Base-by-base conservation (phyloP, 306 rosid genomes). In the Vigna hirtella region DNA sequence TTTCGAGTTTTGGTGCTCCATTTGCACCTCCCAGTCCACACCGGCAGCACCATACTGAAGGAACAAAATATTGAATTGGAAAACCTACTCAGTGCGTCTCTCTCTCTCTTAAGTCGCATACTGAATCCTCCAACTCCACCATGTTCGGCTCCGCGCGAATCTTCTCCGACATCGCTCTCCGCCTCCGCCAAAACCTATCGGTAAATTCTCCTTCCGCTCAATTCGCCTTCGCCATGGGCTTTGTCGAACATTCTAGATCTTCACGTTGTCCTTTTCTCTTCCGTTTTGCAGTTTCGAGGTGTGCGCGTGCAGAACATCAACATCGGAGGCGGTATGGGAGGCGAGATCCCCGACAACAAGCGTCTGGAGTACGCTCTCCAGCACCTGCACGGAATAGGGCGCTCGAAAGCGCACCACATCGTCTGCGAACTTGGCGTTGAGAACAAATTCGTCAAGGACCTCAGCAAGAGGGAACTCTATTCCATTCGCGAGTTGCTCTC, bases 281-380 rank as follows among this genome's bases (percentile, higher is more conserved):
- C 30, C 7, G 1, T 7, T 66, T 68, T 81, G 82, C 88, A 89
- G 97, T 36, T 76, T 76, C 72, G 68, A 2, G 87, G 91, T 40
- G 78, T 85, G 38, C 82, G 74, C 9, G 84, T 61, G 8, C 83
- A 82, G 47, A 70, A 82, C 70, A 84, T 91, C 45, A 86, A 77
- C 77, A 86, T 91, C 57, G 91, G 85, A 79, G 97, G 94, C 58
- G 97, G 97, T 53, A 73, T 89, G 63, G 89, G 86, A 63, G 90
- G 90, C 59, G 97, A 91, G 77, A 91, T 91, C 72, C 97, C 94
- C 22, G 97, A 89, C 77, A 66, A 79, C 61, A 89, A 91, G 85
- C 78, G 89, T 56, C 92, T 89, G 4, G 71, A 81, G 83, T 86
- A 47, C 67, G 92, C 97, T 53, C 92, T 89, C 38, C 97, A 83